A percentile compares a stretch with the other conserved stretches of the same genome.
Evolutionary conservation across 306 rosid genomes (phyloP).

Genomic region (Trifolium subterraneum): DNA sequence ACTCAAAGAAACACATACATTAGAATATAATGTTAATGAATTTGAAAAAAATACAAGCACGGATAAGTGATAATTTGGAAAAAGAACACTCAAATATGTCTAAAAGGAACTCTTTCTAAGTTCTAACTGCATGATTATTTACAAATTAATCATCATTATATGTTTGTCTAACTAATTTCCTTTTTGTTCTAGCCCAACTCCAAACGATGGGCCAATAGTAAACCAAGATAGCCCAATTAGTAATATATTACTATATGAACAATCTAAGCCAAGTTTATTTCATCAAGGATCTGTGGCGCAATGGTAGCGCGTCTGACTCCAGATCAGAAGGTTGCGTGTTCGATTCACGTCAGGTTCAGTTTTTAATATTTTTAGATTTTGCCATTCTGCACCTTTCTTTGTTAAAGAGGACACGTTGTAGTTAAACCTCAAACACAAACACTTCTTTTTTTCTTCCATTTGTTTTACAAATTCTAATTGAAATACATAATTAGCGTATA

Average conservation of each 20-base stretch:
- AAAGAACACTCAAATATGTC: background rate
- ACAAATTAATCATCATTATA: background rate
- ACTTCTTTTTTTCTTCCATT: too few relatives aligned
- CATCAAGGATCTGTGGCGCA: constrained; percentile 52
- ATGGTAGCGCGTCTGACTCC: constrained; percentile 68
- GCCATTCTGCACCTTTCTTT: background rate
- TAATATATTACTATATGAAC: too few relatives aligned
- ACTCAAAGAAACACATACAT: too few relatives aligned
- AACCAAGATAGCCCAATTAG: too few relatives aligned
- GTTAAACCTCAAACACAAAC: too few relatives aligned
- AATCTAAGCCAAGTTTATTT: accelerated
- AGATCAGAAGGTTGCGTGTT: constrained; percentile 64
- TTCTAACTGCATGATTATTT: background rate
- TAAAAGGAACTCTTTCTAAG: background rate
- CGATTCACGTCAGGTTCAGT: constrained; percentile 57
- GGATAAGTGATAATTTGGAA: background rate
- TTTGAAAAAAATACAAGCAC: too few relatives aligned
- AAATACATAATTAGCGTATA: too few relatives aligned
- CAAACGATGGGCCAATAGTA: too few relatives aligned
- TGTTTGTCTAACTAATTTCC: background rate
- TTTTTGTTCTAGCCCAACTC: too few relatives aligned
- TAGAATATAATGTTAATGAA: too few relatives aligned
- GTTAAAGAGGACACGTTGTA: too few relatives aligned
- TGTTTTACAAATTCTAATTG: too few relatives aligned
- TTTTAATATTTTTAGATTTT: background rate